Base-by-base conservation (phyloP, 2,329 filamentous ascomycete genomes). In the Geosmithia putterillii region DNA sequence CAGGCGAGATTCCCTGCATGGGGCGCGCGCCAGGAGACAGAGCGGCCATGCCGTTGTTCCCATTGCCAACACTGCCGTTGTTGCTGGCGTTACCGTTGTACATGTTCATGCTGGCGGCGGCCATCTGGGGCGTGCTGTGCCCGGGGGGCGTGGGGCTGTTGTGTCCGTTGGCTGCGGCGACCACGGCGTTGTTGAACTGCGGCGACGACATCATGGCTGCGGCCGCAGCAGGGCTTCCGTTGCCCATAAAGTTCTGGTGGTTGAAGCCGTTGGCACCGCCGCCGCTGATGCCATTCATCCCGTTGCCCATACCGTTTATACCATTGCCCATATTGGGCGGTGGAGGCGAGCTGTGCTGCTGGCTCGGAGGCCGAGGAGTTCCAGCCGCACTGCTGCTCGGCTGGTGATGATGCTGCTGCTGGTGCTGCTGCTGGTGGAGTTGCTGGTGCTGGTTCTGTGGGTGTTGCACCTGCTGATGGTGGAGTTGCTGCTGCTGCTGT, bases 241-340 rank as follows among this genome's bases (percentile, higher is more conserved):
- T 74, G 34, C 67, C 69, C 45, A 75, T 57, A 46, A 70, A 76
- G 43, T 57, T 69, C 50, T 73, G 73, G 51, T 76, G 72, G 46
- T 66, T 70, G 40, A 74, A 54, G 28, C 58, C 57, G 46, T 66
- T 70, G 39, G 74, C 54, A 25, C 58, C 57, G 36, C 59, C 25
- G 35, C 40, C 44, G 14, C 52, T 58, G 18, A 60, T 50, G 3
- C 55, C 51, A 22, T 43, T 37, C 8, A 28, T 42, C 7, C 25
- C 28, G 22, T 42, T 42, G 19, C 12, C 41, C 14, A 45, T 21
- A n/a, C 44, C 44, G 25, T 52, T 59, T 25, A 60, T 51, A 2
- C 57, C 51, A 21, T 52, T 59, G 20, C 56, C 53, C 39, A 70
- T 61, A 23, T 57, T 61, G 1, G 68, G 61, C 14, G 69, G 67